Evolutionary conservation across 2,329 filamentous ascomycete species (phyloP).

Genomic region (Fusarium sp.): DNA sequence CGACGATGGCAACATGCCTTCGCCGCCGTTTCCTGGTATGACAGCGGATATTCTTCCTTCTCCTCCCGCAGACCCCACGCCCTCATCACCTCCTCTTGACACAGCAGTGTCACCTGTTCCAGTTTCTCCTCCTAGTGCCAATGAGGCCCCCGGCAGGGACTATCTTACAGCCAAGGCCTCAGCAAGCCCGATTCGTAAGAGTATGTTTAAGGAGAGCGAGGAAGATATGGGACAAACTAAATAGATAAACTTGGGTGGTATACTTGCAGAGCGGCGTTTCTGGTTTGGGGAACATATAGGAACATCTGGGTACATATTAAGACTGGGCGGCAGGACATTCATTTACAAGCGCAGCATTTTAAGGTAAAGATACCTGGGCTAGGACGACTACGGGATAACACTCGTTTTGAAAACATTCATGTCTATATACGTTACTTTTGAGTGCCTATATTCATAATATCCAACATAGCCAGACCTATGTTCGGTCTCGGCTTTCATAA

Average conservation of each 20-base stretch:
- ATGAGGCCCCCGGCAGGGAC: constrained; percentile 44
- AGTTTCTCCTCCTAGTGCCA: constrained; percentile 47
- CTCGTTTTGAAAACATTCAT: constrained; percentile 28
- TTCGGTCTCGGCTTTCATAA: neutral
- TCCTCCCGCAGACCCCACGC: constrained; percentile 18
- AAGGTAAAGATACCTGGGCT: constrained; percentile 11
- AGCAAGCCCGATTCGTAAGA: constrained; percentile 51
- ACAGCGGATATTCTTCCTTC: constrained; percentile 26
- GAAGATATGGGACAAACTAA: constrained; percentile 53
- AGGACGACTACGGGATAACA: constrained; percentile 19
- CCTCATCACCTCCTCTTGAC: constrained; percentile 16
- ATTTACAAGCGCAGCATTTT: constrained; percentile 25
- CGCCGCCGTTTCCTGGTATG: constrained; percentile 17
- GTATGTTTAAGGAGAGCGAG: constrained; percentile 56
- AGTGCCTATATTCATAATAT: constrained; percentile 21
- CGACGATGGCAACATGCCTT: constrained; percentile 9
- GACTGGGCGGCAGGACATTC: constrained; percentile 30
- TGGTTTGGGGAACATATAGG: neutral
- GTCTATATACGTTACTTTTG: constrained; percentile 35
- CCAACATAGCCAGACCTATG: neutral
- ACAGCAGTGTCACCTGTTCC: constrained; percentile 10
- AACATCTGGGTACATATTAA: constrained; percentile 2
- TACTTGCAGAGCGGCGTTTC: constrained; percentile 36
- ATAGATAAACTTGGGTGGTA: constrained; percentile 2
- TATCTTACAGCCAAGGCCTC: constrained; percentile 46